Evolutionary conservation across 2,329 filamentous ascomycete species (phyloP), one percentile per base, ranked within the genome.

Genomic region (Oidium heveae): DNA sequence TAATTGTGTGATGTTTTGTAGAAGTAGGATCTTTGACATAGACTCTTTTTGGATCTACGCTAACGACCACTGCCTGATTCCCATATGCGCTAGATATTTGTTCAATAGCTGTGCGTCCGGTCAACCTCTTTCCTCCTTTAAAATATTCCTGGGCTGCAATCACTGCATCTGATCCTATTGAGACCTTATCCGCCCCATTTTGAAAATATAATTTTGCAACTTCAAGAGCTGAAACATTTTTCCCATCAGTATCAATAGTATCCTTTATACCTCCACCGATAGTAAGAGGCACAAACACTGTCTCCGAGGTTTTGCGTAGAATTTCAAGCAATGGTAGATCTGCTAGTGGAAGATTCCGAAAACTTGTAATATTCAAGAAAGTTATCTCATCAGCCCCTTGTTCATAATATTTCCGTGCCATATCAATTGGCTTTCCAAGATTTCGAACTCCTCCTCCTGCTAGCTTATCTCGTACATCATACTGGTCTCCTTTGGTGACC

Each of bases 171-270:
- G 84, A 93, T 10, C 91, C 91, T 64, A 98, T 94, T 53, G 85
- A 93, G 55, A 98, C 88, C 70, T 98, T 98, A 71, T 98, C 91
- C 28, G 91, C 91, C 57, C 91, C 91, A 46, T 82, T 88, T 67
- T 89, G 84, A 77, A 98, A 98, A 74, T 98, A 98, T 76, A 96
- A 82, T 50, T 82, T 89, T 20, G 91, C 91, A 58, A 98, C 86
- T 62, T 95, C 84, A 15, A 96, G 77, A 0, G 91, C 91, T 2
- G 85, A 82, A n/a, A 94, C 80, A 57, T 79, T 79, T 51, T 80
- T 86, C 46, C 86, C 86, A 67, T 94, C 87, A 0, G 82, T 82
- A 68, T 98, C 91, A 55, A 87, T 76, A 0, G 87, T 91, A 68
- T 96, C 89, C 62, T 86, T 79, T 65, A 98, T 96, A 32, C 93